These are phyloP conservation scores for Aphanomyces euteiches DNA, from an alignment of 352 stramenopile species.

Conservation along the genomic window DNA sequence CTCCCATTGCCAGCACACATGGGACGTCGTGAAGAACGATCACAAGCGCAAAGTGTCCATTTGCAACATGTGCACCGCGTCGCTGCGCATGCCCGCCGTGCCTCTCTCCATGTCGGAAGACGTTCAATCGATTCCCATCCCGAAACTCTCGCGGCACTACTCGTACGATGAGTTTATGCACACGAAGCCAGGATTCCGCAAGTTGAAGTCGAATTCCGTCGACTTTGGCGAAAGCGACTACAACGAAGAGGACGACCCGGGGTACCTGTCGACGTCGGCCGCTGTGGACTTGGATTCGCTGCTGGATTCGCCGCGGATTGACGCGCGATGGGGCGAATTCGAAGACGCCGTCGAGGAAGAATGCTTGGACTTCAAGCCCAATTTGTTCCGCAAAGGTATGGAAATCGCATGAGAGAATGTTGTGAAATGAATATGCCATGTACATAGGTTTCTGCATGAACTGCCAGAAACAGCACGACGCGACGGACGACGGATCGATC, in stretches of 20 bases:
- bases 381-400: conserved; percentile 74
- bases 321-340: conserved; percentile 79
- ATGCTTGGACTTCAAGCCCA: conserved; percentile 73
- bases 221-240: conserved; percentile 21
- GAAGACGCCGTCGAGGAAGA: conserved; percentile 81
- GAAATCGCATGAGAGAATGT: background rate
- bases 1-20: conserved; percentile 27
- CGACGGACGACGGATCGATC: conserved; percentile 56
- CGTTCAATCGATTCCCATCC: background rate
- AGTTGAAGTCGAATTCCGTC: conserved; percentile 27
- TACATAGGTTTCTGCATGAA: conserved; percentile 72
- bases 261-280: conserved; percentile 3
- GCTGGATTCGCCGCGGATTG: conserved; percentile 74
- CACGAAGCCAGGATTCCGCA: conserved; percentile 1
- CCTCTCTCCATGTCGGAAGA: background rate
- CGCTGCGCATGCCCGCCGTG: conserved; percentile 3
- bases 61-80: conserved; percentile 28
- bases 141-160: conserved; percentile 19
- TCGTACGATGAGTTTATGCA: conserved; percentile 32
- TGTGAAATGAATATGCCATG: background rate
- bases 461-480: conserved; percentile 86
- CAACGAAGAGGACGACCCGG: conserved; percentile 27
- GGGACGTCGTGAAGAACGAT: conserved; percentile 22
- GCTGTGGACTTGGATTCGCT: conserved; percentile 70
- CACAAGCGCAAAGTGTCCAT: conserved; percentile 30